Evolutionary conservation across 2,329 filamentous ascomycete species (phyloP), one percentile per base, ranked within the genome.

Genomic region (Fusarium bulbicola): DNA sequence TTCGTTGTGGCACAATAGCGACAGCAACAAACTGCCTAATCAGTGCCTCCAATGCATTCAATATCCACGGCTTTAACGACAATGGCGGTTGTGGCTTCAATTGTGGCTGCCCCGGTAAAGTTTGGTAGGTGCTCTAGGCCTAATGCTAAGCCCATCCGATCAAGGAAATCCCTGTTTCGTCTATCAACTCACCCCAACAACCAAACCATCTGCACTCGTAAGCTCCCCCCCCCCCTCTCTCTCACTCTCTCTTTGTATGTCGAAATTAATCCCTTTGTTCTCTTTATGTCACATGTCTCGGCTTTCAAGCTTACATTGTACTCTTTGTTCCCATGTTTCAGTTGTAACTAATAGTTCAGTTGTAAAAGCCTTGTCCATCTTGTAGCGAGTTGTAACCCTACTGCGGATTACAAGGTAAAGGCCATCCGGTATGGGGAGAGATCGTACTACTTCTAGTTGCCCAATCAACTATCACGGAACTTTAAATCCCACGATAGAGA

Each of bases 381-480:
- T n/a, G 20, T 14, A 20, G 20, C 40, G 2, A 53, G 32, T 15
- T n/a, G 11, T 14, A 36, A 36, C 46, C 52, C 36, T 54, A 39
- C 52, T 62, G 39, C 30, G 46, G 42, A 56, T 60, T 60, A 54
- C 66, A 20, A 47, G 59, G 65, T 45, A 59, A 43, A 30, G 6
- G 18, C 30, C 15, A 21, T 34, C n/a, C 12, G 54, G 30, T n/a
- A 21, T 63, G 70, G 58, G 70, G 66, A 67, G 70, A 28, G 24
- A 70, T 66, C 57, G 50, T 70, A 28, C 61, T 59, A 24, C 56
- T 39, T 50, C 34, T 16, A 67, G 74, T 76, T 75, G 64, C 69
- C 74, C 53, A 73, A 76, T 75, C 72, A 76, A 75, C 74, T 70
- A 65, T 54, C 57, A 42, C 7, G 10, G 36, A 66, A 60, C 53